These are phyloP conservation scores for Melampsora abietis-canadensis DNA, from an alignment of 1,284 basidiomycete genomes.

Conservation along the genomic window DNA sequence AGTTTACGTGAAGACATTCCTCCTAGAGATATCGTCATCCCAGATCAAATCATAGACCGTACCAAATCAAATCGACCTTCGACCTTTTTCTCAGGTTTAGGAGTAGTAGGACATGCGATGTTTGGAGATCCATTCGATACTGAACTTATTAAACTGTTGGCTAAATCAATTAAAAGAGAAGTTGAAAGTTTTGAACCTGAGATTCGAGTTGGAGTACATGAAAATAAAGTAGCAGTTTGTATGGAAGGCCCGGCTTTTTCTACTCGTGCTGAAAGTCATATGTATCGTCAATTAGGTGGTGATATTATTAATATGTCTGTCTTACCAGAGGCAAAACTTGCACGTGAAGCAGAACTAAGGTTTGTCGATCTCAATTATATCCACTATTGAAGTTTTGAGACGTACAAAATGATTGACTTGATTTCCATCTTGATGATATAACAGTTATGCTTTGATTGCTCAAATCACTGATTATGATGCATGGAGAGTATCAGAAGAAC, in stretches of 20 bases:
- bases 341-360: constrained; percentile 89
- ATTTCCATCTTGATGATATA: neutral
- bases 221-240: constrained; percentile 80
- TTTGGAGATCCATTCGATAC: constrained; percentile 72
- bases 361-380: constrained; percentile 62
- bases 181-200: constrained; percentile 60
- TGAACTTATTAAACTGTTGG: constrained; percentile 66
- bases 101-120: constrained; percentile 82
- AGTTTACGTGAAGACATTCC: constrained; percentile 88
- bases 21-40: constrained; percentile 74
- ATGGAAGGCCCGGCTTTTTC: constrained; percentile 95
- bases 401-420: too few relatives aligned
- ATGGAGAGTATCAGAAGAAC: constrained; percentile 66
- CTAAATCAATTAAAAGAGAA: constrained; percentile 64
- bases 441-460: constrained; percentile 35
- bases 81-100: constrained; percentile 74
- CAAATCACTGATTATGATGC: constrained; percentile 55
- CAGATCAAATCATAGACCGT: constrained; percentile 90
- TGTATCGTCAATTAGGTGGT: constrained; percentile 90
- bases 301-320: constrained; percentile 96
- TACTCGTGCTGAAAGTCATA: constrained; percentile 87
- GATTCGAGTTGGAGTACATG: constrained; percentile 63
- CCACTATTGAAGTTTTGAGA: neutral
- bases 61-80: constrained; percentile 84
- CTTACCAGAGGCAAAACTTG: constrained; percentile 91